A percentile compares a stretch with the other conserved stretches of the same genome.
These are phyloP conservation scores for Scedosporium minutisporum DNA, from an alignment of 2,329 filamentous ascomycete species.

Conservation along the genomic window DNA sequence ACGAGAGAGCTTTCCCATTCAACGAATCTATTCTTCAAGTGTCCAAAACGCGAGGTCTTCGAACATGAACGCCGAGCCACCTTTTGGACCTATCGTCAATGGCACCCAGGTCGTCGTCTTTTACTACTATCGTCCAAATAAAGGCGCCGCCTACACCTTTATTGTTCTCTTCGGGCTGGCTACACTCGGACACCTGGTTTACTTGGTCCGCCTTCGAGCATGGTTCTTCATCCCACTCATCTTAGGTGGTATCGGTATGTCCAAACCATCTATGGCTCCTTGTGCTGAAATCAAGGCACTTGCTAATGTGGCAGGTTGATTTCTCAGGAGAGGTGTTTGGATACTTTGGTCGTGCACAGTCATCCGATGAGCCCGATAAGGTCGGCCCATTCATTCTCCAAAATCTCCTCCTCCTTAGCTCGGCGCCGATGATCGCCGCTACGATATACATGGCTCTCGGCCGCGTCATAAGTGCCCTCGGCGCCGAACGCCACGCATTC, in stretches of 20 bases:
- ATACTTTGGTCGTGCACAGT: conserved; percentile 41
- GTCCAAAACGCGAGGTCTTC: neutral
- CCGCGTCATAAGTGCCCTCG: conserved; percentile 25
- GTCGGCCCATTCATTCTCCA: conserved; percentile 30
- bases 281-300: neutral
- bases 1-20: neutral
- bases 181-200: conserved; percentile 28
- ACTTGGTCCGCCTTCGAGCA: conserved; percentile 28
- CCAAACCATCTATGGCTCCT: no score
- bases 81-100: conserved; percentile 2
- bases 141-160: conserved; percentile 32
- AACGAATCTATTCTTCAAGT: neutral
- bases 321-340: conserved; percentile 35
- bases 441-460: conserved; percentile 38
- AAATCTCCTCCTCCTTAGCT: conserved; percentile 24
- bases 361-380: conserved; percentile 27
- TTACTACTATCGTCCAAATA: conserved; percentile 39
- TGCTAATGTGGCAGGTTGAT: no score
- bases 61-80: neutral
- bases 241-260: conserved; percentile 39
- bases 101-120: conserved; percentile 12
- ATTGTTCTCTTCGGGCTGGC: conserved; percentile 31
- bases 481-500: conserved; percentile 28
- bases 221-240: conserved; percentile 45
- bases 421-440: conserved; percentile 32